Conservation (phyloP, 257 asterid genomes). For the Ilex aquifolium region DNA sequence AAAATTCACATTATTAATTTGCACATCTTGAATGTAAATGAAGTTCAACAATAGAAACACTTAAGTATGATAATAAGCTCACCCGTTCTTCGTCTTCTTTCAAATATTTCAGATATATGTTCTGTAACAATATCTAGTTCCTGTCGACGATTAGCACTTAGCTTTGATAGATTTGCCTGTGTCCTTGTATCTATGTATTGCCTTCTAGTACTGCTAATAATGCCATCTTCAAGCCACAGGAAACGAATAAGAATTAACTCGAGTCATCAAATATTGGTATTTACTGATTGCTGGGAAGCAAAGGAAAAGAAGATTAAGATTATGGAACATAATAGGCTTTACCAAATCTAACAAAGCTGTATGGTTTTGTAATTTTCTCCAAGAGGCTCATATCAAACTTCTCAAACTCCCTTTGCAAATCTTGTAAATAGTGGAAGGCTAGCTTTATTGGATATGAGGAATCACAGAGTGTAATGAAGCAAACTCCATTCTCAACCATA, state of each 20-base stretch:
- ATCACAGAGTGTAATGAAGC: conserved; percentile 48
- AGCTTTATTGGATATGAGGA: conserved; percentile 51
- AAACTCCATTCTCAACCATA: conserved; percentile 49
- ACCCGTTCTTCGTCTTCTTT: conserved; percentile 44
- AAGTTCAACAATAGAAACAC: not conserved
- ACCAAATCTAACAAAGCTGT: conserved; percentile 51
- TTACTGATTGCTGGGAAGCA: not conserved
- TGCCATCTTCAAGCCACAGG: conserved; percentile 22
- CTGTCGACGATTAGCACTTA: conserved; percentile 22
- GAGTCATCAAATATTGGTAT: not conserved
- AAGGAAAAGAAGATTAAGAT: not conserved
- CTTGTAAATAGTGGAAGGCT: conserved; percentile 45
- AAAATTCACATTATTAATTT: not conserved
- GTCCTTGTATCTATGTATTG: conserved; percentile 57
- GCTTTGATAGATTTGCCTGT: conserved; percentile 45
- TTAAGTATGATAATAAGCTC: conserved; percentile 2
- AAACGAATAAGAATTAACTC: not conserved
- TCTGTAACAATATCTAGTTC: conserved; percentile 27
- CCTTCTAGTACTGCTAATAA: conserved; percentile 42
- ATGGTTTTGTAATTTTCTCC: conserved; percentile 34
- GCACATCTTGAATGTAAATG: not conserved
- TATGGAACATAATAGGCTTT: conserved; percentile 2
- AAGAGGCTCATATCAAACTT: conserved; percentile 25
- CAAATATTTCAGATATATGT: conserved; percentile 34
- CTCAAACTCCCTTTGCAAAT: conserved; percentile 41